Percentiles rank a stretch among this genome's conserved stretches.
phyloP scores from a whole-genome alignment of 148 eudicot species.

The Rhododendron ferrugineum region DNA sequence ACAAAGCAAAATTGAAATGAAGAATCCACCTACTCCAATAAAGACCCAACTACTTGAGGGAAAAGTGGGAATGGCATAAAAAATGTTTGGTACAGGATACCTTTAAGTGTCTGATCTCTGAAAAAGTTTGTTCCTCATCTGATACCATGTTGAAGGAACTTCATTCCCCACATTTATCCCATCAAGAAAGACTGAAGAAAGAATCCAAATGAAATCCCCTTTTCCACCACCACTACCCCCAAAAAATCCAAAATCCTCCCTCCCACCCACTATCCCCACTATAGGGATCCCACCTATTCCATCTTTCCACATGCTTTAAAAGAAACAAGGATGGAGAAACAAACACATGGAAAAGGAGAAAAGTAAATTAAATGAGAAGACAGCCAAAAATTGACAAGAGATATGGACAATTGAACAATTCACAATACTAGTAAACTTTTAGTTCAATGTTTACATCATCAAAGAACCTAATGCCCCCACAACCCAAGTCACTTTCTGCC shows the following conservation, averaged over 20 bases:
- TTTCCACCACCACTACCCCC: background rate
- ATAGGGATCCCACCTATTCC: constrained; percentile 22
- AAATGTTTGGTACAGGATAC: background rate
- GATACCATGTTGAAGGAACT: background rate
- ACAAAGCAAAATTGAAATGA: background rate
- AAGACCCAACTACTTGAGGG: background rate
- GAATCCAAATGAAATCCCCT: background rate
- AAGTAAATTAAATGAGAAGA: constrained; percentile 15
- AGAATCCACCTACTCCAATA: background rate
- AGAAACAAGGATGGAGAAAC: constrained; percentile 8
- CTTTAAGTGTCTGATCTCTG: background rate
- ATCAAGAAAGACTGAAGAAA: background rate
- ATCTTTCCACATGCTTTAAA: constrained; percentile 30
- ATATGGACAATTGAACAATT: background rate
- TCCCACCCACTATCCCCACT: background rate
- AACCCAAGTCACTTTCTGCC: constrained; percentile 20
- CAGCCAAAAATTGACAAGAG: constrained; percentile 14
- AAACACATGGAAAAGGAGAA: constrained; percentile 4
- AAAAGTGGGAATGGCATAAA: background rate
- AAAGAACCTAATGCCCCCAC: constrained; percentile 26
- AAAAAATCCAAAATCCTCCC: background rate
- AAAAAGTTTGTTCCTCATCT: background rate
- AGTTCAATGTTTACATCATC: constrained; percentile 22
- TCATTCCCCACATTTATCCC: background rate
- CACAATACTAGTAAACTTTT: background rate